Percentiles rank a stretch among this genome's conserved stretches.
Evolutionary conservation across 2,329 filamentous ascomycete species (phyloP).

Genomic region (Alternaria sp.): DNA sequence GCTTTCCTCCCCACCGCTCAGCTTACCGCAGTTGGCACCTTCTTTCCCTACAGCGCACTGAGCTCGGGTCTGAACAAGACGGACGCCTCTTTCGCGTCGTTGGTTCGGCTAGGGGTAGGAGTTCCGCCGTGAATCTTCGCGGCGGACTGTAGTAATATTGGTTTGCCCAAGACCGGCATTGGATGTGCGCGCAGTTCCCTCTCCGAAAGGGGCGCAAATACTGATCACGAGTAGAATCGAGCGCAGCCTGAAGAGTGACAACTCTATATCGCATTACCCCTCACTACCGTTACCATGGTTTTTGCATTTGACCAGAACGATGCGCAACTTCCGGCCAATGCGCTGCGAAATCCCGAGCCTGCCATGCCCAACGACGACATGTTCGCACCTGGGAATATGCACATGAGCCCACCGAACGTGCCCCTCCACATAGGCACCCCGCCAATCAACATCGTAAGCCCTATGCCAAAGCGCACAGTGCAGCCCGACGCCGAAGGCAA

Average conservation of each 20-base stretch:
- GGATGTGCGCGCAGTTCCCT: conserved; percentile 35
- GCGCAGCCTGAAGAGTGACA: conserved; percentile 19
- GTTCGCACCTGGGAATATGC: conserved; percentile 35
- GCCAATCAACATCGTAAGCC: conserved; percentile 48
- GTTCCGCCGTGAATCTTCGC: conserved; percentile 59
- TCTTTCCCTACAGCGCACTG: conserved; percentile 46
- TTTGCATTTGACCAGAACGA: conserved; percentile 50
- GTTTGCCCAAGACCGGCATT: conserved; percentile 29
- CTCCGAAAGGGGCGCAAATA: conserved; percentile 23
- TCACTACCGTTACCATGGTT: conserved; percentile 38
- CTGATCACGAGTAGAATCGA: conserved; percentile 38
- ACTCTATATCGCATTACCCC: conserved; percentile 21
- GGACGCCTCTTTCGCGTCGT: conserved; percentile 58
- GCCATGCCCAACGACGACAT: conserved; percentile 27
- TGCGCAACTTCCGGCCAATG: conserved; percentile 33
- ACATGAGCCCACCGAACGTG: conserved; percentile 34
- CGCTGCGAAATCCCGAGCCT: conserved; percentile 19
- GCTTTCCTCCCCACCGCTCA: conserved; percentile 41
- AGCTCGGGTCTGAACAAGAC: conserved; percentile 51
- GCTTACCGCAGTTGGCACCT: conserved; percentile 48
- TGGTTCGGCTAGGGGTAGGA: conserved; percentile 59
- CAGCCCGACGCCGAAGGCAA: conserved; percentile 34
- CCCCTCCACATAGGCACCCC: conserved; percentile 45
- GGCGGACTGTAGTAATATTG: conserved; percentile 62
- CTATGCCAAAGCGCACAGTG: conserved; percentile 41